A percentile compares a stretch with the other conserved stretches of the same genome.
These are phyloP conservation scores for Fusarium robinianum DNA, from an alignment of 2,329 filamentous ascomycete genomes.

Conservation along the genomic window DNA sequence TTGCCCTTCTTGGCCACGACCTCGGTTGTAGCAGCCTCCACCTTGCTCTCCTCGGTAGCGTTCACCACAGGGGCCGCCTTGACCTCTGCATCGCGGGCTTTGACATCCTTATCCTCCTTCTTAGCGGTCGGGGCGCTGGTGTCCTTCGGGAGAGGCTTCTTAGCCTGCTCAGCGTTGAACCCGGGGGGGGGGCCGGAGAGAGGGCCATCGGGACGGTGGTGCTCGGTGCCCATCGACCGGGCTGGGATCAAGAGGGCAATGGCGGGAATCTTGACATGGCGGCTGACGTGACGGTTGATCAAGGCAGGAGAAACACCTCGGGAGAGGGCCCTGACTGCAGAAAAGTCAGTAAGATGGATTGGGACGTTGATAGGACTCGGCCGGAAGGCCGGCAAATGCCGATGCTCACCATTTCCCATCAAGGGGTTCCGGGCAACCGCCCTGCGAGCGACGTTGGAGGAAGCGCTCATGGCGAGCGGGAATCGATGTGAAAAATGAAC, in stretches of 20 bases:
- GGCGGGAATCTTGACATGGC: slow-evolving; percentile 53
- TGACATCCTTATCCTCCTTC: slow-evolving; percentile 42
- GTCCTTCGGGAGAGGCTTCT: slow-evolving; percentile 75
- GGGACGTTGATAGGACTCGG: slow-evolving; percentile 5
- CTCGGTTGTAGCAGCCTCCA: slow-evolving; percentile 45
- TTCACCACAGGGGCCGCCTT: slow-evolving; percentile 16
- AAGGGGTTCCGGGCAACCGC: slow-evolving; percentile 59
- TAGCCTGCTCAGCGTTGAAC: slow-evolving; percentile 88
- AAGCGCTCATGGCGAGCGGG: slow-evolving; percentile 57
- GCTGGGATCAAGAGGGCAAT: slow-evolving; percentile 62
- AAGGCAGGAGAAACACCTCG: slow-evolving; percentile 52
- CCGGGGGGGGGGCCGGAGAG: slow-evolving; percentile 77
- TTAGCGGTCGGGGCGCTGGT: slow-evolving; percentile 43
- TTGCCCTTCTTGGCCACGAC: slow-evolving; percentile 56
- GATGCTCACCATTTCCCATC: slow-evolving; percentile 51
- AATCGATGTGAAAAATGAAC: too few species aligned
- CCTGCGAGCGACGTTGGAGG: slow-evolving; percentile 59
- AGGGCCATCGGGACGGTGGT: slow-evolving; percentile 55
- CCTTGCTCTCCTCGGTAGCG: slow-evolving; percentile 38
- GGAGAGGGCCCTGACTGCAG: slow-evolving; percentile 52
- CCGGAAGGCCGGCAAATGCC: slow-evolving; percentile 1
- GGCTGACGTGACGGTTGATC: slow-evolving; percentile 52
- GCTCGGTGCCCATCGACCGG: slow-evolving; percentile 62
- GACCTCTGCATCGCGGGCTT: slow-evolving; percentile 24
- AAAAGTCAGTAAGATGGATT: slow-evolving; percentile 32